phyloP scores from a whole-genome alignment of 345 rosid species.

The Eutrema heterophyllum region DNA sequence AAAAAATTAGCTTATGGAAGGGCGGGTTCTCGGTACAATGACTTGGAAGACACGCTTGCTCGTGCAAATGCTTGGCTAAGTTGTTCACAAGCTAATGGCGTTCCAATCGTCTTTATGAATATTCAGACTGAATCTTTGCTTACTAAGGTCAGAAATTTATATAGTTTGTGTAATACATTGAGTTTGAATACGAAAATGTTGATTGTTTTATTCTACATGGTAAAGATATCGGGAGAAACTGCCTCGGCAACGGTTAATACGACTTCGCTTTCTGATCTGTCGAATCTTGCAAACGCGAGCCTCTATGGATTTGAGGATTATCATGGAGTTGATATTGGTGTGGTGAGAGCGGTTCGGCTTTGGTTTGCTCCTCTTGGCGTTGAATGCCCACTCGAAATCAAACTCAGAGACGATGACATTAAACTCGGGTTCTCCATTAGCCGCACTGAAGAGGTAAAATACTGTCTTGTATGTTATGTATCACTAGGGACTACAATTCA shows the following conservation, averaged over 20 bases:
- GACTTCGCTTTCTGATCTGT: slow-evolving; percentile 73
- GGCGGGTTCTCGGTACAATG: slow-evolving; percentile 74
- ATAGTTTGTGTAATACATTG: background rate
- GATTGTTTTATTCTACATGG: background rate
- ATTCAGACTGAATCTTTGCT: slow-evolving; percentile 92
- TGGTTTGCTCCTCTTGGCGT: slow-evolving; percentile 82
- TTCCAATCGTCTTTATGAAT: slow-evolving; percentile 79
- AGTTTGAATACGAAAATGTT: slow-evolving; percentile 1
- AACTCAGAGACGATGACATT: slow-evolving; percentile 61
- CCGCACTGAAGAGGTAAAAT: slow-evolving; percentile 88
- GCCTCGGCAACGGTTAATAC: slow-evolving; percentile 85
- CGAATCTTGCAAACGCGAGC: slow-evolving; percentile 69
- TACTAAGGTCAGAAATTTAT: slow-evolving; percentile 59
- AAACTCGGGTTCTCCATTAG: slow-evolving; percentile 97
- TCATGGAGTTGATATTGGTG: slow-evolving; percentile 96
- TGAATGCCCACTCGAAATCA: slow-evolving; percentile 66
- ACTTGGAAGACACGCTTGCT: slow-evolving; percentile 94
- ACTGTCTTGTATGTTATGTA: background rate
- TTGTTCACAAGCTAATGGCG: slow-evolving; percentile 75
- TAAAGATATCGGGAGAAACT: slow-evolving; percentile 91
- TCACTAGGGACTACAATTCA: background rate
- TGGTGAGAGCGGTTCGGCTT: slow-evolving; percentile 87
- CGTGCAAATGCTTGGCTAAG: slow-evolving; percentile 87
- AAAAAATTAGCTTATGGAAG: slow-evolving; percentile 44
- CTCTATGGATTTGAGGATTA: slow-evolving; percentile 96